Conservation (phyloP, 2,329 filamentous ascomycete species). For the Fusarium ambrosium region DNA sequence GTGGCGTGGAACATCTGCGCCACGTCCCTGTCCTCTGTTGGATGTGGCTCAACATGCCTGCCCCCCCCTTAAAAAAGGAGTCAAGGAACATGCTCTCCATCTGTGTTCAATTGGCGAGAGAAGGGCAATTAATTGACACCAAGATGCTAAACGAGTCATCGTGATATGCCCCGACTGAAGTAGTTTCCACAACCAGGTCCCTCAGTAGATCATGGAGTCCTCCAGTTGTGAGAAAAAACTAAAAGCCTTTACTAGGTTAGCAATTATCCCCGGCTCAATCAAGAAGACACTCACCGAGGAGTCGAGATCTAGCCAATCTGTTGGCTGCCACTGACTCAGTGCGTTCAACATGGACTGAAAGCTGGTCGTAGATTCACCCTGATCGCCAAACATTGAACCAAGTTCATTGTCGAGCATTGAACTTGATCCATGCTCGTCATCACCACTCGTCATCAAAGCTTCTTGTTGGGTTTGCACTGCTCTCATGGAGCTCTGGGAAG, state of each 20-base stretch:
- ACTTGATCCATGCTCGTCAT: not conserved
- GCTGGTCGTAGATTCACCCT: not conserved
- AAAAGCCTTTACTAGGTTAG: not conserved
- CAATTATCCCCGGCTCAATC: no score
- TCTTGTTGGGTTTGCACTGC: not conserved
- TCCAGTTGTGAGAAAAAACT: conserved; percentile 5
- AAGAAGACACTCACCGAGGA: not conserved
- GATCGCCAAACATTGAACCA: conserved; percentile 1
- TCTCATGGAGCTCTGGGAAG: not conserved
- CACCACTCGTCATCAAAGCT: not conserved
- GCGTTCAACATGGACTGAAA: conserved; percentile 10
- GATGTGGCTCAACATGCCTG: no score
- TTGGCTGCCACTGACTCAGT: conserved; percentile 9
- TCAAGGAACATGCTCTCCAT: not conserved
- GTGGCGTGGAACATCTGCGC: not conserved
- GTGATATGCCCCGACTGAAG: not conserved
- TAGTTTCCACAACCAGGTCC: not conserved
- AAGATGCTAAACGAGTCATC: not conserved
- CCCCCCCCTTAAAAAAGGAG: no score
- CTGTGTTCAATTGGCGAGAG: not conserved
- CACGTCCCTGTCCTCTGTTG: not conserved
- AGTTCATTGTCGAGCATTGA: not conserved
- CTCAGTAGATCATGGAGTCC: conserved; percentile 5
- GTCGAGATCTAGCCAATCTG: conserved; percentile 8
- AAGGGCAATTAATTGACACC: not conserved